These are phyloP conservation scores for Vigna nakashimae DNA, from an alignment of 306 rosid species.

Conservation along the genomic window DNA sequence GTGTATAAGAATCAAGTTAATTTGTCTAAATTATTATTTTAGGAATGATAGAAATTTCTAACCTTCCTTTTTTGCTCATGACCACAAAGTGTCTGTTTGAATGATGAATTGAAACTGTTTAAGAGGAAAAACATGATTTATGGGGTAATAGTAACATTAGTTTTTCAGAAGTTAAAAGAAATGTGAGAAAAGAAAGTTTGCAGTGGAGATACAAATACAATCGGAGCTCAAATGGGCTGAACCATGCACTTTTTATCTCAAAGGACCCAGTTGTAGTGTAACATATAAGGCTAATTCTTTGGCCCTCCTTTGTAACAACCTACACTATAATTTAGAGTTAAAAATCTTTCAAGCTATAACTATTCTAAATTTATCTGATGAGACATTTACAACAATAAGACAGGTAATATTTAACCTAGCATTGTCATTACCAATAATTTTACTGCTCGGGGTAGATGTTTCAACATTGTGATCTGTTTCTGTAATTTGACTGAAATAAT, in stretches of 20 bases:
- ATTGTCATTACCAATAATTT: neutral
- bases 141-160: neutral
- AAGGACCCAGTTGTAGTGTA: neutral
- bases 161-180: neutral
- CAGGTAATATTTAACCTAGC: neutral
- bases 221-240: neutral
- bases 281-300: slow-evolving; percentile 1
- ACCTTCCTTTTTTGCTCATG: neutral
- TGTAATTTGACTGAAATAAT: slow-evolving; percentile 24
- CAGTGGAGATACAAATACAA: neutral
- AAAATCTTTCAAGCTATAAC: neutral
- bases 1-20: neutral
- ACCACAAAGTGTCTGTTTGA: neutral
- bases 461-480: neutral
- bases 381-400: neutral
- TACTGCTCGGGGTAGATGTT: neutral
- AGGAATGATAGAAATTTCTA: neutral
- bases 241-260: neutral
- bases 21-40: neutral
- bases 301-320: neutral
- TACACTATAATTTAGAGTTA: neutral
- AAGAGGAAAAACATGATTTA: neutral
- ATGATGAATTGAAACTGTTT: neutral
- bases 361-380: slow-evolving; percentile 4
- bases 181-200: neutral